These are phyloP conservation scores for Amanita pseudoporphyria DNA, from an alignment of 768 basidiomycete species.

Conservation along the genomic window DNA sequence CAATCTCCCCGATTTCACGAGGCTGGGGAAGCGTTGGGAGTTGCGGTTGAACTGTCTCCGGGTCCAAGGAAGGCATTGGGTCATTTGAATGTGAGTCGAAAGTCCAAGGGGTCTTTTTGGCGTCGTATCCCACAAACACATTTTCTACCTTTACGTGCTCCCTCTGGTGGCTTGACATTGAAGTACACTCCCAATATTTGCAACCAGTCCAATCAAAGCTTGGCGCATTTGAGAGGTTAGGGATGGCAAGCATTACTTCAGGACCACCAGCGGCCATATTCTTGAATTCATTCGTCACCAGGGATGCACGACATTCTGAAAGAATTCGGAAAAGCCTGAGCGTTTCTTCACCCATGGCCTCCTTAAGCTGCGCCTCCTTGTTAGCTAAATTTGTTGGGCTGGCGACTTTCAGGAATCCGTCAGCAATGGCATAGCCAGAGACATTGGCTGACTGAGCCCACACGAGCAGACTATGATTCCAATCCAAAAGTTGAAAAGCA, in stretches of 20 bases:
- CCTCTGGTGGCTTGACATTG: conserved; percentile 6
- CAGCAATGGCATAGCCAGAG: too few relatives aligned
- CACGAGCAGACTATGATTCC: too few relatives aligned
- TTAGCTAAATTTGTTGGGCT: too few relatives aligned
- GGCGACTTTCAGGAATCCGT: too few relatives aligned
- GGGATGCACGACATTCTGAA: too few relatives aligned
- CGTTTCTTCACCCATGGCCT: too few relatives aligned
- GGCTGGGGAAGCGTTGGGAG: conserved; percentile 5
- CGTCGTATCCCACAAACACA: conserved; percentile 7
- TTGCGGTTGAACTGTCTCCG: conserved; percentile 8
- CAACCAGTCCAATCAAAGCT: conserved; percentile 12
- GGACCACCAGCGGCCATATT: conserved; percentile 11
- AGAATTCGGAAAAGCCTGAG: too few relatives aligned
- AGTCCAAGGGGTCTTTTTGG: conserved; percentile 6
- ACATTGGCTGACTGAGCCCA: too few relatives aligned
- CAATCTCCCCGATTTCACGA: conserved; percentile 4
- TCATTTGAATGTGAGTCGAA: conserved; percentile 6
- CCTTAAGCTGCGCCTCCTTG: too few relatives aligned
- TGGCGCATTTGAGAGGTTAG: conserved; percentile 9
- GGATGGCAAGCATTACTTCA: conserved; percentile 11
- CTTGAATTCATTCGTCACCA: conserved; percentile 11
- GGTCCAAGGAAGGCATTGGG: conserved; percentile 3
- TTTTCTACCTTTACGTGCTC: conserved; percentile 1
- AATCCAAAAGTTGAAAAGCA: too few relatives aligned
- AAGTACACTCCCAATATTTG: conserved; percentile 1